Conservation (phyloP, 176 grass and related monocot species). For the Oryza meyeriana region DNA sequence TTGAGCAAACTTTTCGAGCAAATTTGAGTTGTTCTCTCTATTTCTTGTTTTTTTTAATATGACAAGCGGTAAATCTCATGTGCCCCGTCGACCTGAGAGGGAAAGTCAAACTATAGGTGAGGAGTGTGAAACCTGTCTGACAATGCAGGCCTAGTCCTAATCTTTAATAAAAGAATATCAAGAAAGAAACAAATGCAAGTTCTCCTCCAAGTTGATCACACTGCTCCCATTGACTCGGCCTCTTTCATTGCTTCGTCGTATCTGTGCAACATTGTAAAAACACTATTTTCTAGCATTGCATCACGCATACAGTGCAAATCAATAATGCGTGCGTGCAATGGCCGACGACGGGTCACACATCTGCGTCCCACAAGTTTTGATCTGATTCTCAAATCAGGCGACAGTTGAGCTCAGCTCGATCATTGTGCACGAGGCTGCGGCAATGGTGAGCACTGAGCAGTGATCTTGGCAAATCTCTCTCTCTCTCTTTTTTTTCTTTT, state of each 20-base stretch:
- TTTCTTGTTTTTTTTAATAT: too few species aligned
- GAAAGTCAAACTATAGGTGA: neutral
- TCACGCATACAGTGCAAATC: too few species aligned
- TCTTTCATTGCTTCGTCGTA: neutral
- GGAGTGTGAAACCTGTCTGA: neutral
- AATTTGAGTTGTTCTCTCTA: too few species aligned
- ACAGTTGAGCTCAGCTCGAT: too few species aligned
- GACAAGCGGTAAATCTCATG: too few species aligned
- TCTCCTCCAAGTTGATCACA: neutral
- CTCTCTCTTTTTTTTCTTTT: neutral
- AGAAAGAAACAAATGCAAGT: neutral
- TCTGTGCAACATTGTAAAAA: too few species aligned
- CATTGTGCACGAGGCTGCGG: too few species aligned
- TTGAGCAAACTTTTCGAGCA: too few species aligned
- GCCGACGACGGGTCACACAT: too few species aligned
- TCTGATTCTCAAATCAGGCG: neutral
- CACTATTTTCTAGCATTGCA: too few species aligned
- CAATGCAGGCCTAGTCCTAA: neutral
- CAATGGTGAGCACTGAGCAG: too few species aligned
- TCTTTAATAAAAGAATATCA: neutral
- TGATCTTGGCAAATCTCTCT: too few species aligned
- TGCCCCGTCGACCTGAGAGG: neutral
- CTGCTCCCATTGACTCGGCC: neutral
- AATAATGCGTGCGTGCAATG: neutral
- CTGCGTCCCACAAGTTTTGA: neutral